A percentile compares a stretch with the other conserved stretches of the same genome.
These are phyloP conservation scores for Stentor coeruleus DNA, from an alignment of 73 alveolate genomes.

Conservation along the genomic window DNA sequence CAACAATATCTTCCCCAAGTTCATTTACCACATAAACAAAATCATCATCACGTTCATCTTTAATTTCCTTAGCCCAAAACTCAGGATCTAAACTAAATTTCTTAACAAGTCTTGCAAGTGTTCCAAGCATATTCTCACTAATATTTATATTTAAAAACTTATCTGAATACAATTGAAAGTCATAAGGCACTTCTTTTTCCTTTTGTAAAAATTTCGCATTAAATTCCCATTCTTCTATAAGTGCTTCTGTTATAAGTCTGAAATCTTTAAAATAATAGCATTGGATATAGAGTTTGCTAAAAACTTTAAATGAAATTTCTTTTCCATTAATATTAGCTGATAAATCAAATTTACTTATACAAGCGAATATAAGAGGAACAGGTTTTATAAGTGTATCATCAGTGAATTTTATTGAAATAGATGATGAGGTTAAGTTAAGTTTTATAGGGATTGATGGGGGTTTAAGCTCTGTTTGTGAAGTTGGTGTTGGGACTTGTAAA, in stretches of 20 bases:
- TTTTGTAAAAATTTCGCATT: background rate
- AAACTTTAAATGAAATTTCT: background rate
- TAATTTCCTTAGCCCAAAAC: background rate
- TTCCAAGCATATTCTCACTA: background rate
- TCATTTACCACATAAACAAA: background rate
- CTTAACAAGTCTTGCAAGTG: background rate
- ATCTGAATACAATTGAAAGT: background rate
- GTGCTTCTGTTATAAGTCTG: background rate
- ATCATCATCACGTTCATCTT: background rate
- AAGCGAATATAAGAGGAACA: background rate
- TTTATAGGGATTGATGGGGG: background rate
- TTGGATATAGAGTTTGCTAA: background rate
- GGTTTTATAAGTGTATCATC: slow-evolving; percentile 6
- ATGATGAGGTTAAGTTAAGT: background rate
- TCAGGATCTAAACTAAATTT: background rate
- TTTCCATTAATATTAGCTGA: background rate
- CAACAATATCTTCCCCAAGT: background rate
- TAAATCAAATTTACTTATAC: background rate
- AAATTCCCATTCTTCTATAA: background rate
- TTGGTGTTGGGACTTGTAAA: background rate
- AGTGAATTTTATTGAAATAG: background rate
- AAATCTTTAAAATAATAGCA: background rate
- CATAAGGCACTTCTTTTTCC: background rate
- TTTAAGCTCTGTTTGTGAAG: background rate
- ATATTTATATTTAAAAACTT: too few species aligned